Conservation (phyloP, 23 red algal species). For the Gracilaria gracilis region DNA sequence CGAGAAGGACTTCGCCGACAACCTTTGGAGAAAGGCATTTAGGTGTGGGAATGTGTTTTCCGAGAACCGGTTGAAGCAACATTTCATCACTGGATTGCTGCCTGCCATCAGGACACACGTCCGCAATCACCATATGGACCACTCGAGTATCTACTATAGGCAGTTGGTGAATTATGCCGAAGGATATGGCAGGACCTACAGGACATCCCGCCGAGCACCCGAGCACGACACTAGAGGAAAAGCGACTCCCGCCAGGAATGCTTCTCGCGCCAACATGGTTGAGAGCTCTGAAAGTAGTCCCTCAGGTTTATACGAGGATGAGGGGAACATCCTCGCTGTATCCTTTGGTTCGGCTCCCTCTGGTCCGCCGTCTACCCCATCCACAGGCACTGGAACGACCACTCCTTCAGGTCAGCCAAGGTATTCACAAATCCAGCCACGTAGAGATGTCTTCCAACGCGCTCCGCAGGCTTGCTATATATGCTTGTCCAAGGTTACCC, state of each 20-base stretch:
- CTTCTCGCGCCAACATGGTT: neutral
- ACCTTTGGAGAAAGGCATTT: neutral
- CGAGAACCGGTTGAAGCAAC: neutral
- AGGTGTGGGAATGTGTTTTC: neutral
- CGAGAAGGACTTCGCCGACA: neutral
- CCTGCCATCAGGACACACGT: neutral
- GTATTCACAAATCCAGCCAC: neutral
- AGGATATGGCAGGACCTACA: neutral
- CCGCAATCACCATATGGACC: neutral
- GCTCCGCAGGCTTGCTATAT: neutral
- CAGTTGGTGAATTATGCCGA: neutral
- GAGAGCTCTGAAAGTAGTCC: neutral
- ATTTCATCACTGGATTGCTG: neutral
- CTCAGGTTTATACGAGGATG: neutral
- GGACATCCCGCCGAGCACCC: neutral
- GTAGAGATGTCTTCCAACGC: neutral
- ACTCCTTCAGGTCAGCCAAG: no score
- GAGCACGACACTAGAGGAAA: neutral
- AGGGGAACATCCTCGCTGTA: neutral
- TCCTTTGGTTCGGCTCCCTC: neutral
- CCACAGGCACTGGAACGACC: neutral
- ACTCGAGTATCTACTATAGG: neutral
- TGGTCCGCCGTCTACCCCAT: neutral
- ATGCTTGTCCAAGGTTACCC: neutral
- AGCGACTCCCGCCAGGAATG: neutral